Base-by-base conservation (phyloP, 352 stramenopile species). In the Pythium biforme region DNA sequence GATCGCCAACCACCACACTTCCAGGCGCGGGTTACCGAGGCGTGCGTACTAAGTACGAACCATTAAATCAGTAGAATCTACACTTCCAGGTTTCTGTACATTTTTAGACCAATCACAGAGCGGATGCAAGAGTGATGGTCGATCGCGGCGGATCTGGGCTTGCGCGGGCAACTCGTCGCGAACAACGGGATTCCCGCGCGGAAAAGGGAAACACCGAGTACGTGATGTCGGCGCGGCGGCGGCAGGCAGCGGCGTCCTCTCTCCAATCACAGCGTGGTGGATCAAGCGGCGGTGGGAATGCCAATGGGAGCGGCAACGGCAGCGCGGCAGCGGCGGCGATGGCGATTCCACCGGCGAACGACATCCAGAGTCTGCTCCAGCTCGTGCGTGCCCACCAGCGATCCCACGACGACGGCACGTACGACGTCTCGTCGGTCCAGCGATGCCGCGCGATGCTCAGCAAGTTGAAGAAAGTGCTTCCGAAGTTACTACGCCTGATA, bases 191-290 rank as follows among this genome's bases (percentile, higher is more conserved):
- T 66, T 62, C 62, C 31, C 33, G 47, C 48, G 57, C 25, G 37
- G 37, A 31, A 55, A 64, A 51, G 33, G 22, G 19, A 59, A 58
- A 26, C 48, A 7, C n/a, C 14, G n/a, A 19, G 15, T 11, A 11
- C 31, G 31, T 37, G 8, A 71, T 66, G 79, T 75, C 20, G 66
- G 80, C 8, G 81, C 83, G 61, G 69, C 71, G 33, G 74, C 80
- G 47, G 10, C 45, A 50, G 19, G 25, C 60, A 29, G 43, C 40
- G 25, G 19, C 41, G 6, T 11, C 37, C 22, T 26, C 49, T 14
- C 57, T 12, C 5, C 20, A n/a, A 15, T 20, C 39, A 10, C 26
- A 41, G 52, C 37, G 34, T 31, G 23, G 49, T 19, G 26, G 25
- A 3, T 14, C 19, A 11, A 41, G 22, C 47, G 25, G 14, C 4